Base-by-base conservation (phyloP, 106 monocot species). In the Gastrodia elata region DNA sequence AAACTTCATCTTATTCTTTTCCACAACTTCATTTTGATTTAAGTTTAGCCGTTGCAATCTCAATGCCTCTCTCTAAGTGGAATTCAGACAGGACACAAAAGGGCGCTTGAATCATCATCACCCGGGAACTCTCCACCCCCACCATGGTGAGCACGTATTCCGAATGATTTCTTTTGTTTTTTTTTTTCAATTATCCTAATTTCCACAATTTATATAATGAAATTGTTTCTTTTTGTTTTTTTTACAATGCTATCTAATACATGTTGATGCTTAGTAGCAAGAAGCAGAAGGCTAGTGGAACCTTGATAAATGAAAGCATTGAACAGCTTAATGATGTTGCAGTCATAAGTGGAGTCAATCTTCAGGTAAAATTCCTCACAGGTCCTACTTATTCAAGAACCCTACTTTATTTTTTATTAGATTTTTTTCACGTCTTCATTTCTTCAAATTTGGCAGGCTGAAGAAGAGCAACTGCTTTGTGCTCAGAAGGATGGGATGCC, bases 291-390 rank as follows among this genome's bases (percentile, higher is more conserved):
- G 79, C 84, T 58, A 81, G 82, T 61, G 86, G 82, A 0, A 75
- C 78, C 65, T 84, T 77, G 59, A 76, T 69, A 22, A 84, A 89
- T 75, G 87, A 93, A 77, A 93, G 86, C 72, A 85, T 89, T 58
- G 92, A 92, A 38, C 88, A 92, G 39, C 84, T 92, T 6, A 92
- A 92, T 86, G 88, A 92, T 82, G 88, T 92, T 18, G 89, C 87
- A 46, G 87, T 89, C 76, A 89, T 87, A 34, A 89, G 89, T 79
- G 89, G 89, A 70, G 86, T 92, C 71, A 89, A 92, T 64, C 48
- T 89, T 73, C 89, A 78, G 86, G 92, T 92, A 88, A 38, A 30
- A 5, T 40, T 6, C 28, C 28, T 13, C n/a, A 5, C 55, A 18
- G 22, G n/a, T 55, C 55, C 4, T 55, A 16, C n/a, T 55, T 5